phyloP scores from a whole-genome alignment of 2,329 filamentous ascomycete species.

The Aspergillus spinulosporus region DNA sequence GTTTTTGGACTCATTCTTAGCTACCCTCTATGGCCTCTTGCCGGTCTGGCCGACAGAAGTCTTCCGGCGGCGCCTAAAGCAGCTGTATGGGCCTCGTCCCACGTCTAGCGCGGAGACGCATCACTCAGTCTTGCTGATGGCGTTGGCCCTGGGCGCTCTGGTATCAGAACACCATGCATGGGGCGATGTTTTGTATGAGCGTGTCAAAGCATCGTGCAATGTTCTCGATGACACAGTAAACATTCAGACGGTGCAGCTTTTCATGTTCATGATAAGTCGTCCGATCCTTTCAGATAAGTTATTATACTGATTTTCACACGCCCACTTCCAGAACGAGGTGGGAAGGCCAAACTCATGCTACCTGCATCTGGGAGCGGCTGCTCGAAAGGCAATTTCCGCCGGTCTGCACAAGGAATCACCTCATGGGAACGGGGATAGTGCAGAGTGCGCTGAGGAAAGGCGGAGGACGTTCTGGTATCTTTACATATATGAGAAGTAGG shows the following conservation, averaged over 20 bases:
- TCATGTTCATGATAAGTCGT: slow-evolving; percentile 49
- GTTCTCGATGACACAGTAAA: slow-evolving; percentile 49
- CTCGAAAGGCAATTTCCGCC: slow-evolving; percentile 46
- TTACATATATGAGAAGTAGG: slow-evolving; percentile 48
- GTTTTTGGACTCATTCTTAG: slow-evolving; percentile 45
- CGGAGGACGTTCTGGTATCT: slow-evolving; percentile 44
- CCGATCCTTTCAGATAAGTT: background rate
- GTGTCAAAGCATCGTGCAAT: slow-evolving; percentile 42
- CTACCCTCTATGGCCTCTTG: slow-evolving; percentile 42
- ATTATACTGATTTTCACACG: slow-evolving; percentile 30
- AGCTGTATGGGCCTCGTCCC: slow-evolving; percentile 35
- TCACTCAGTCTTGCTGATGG: slow-evolving; percentile 42
- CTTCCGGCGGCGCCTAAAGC: slow-evolving; percentile 38
- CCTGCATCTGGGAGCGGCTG: slow-evolving; percentile 43
- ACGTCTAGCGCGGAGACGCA: slow-evolving; percentile 37
- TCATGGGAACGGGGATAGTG: slow-evolving; percentile 29
- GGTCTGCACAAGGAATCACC: slow-evolving; percentile 48
- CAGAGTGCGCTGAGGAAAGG: slow-evolving; percentile 40
- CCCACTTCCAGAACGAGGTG: slow-evolving; percentile 47
- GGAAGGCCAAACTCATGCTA: slow-evolving; percentile 48
- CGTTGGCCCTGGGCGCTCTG: slow-evolving; percentile 40
- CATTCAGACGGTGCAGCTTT: slow-evolving; percentile 46
- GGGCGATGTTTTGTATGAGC: slow-evolving; percentile 46
- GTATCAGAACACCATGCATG: slow-evolving; percentile 43
- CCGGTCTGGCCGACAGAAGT: slow-evolving; percentile 39